Base-by-base conservation (phyloP, 2,329 filamentous ascomycete species). In the Drechslerella coelobrocha region DNA sequence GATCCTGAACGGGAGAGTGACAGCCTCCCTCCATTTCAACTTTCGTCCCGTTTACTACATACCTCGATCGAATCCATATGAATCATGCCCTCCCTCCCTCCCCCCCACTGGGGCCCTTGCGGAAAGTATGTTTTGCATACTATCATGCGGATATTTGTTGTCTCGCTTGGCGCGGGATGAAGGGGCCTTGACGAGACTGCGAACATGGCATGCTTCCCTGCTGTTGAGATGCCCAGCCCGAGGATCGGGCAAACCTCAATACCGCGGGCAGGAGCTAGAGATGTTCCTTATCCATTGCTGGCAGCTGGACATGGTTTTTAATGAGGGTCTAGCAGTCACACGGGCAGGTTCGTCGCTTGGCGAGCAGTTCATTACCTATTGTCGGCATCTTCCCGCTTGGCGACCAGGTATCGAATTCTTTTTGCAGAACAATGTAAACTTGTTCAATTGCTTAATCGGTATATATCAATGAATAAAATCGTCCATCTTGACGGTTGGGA, bases 161-260 rank as follows among this genome's bases (percentile, higher is more conserved):
- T 41, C 45, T 62, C 65, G 57, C 57, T 61, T 62, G 65, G 57
- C 57, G 57, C 65, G 57, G 57, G 45, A 69, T 47, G 9, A 29
- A 29, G 31, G n/a, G 43, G 43, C 51, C 56, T 53, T 57, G n/a
- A 48, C 14, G 10, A 45, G 41, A 2, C 17, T 21, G 7, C 37
- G n/a, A 17, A 41, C 37, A 41, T 41, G 37, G 9, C 9, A 31
- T 52, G 27, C 57, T 47, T 31, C 29, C 29, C 29, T 31, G 29
- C 29, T 12, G 12, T 31, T 6, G 29, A 31, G 12, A 31, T 31
- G 34, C 47, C 31, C 7, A 61, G 19, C 52, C 31, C 51, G 55
- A 51, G 21, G 37, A 5, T 41, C 19, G 19, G 14, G 8, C 14
- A 45, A 9, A 14, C 41, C 41, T 6, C 19, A 17, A 21, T 19